phyloP scores from a whole-genome alignment of 805 yeast species.

The Nakazawaea pomicola region DNA sequence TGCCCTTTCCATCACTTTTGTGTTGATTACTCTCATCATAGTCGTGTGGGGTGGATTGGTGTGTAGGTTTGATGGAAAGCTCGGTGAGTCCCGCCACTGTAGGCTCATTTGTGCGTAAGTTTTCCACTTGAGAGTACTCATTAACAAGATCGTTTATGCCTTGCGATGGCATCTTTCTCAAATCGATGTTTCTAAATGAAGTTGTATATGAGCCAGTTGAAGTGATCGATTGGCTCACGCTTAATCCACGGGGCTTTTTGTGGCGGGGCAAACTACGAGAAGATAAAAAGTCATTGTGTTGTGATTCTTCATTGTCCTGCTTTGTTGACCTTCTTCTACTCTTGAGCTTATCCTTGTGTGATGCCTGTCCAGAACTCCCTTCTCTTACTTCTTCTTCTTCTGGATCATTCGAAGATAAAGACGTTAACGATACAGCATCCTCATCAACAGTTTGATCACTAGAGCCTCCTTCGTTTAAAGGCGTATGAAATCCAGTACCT shows the following conservation, averaged over 20 bases:
- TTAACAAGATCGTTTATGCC: slow-evolving; percentile 40
- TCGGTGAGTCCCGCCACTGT: slow-evolving; percentile 22
- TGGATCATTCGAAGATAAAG: not conserved
- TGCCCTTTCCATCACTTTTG: slow-evolving; percentile 14
- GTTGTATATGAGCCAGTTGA: slow-evolving; percentile 3
- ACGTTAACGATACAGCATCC: slow-evolving; percentile 2
- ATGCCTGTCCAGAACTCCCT: not conserved
- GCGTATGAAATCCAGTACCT: no score
- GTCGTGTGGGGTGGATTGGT: not conserved
- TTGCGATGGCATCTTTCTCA: slow-evolving; percentile 36
- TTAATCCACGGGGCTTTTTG: not conserved
- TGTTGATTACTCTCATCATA: slow-evolving; percentile 11
- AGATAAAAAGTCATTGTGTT: no score
- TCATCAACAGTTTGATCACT: slow-evolving; percentile 3
- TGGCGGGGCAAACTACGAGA: no score
- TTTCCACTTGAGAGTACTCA: slow-evolving; percentile 46
- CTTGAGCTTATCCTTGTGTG: not conserved
- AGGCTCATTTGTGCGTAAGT: slow-evolving; percentile 19
- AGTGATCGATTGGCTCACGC: not conserved
- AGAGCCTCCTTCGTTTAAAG: slow-evolving; percentile 16
- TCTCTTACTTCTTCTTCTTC: not conserved
- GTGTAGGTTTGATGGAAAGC: slow-evolving; percentile 17
- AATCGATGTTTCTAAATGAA: slow-evolving; percentile 16
- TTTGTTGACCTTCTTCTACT: not conserved
- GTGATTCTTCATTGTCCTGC: not conserved